Evolutionary conservation across 441 rosid genomes (phyloP), one percentile per base, ranked within the genome.

Genomic region (Croton laevigatus): DNA sequence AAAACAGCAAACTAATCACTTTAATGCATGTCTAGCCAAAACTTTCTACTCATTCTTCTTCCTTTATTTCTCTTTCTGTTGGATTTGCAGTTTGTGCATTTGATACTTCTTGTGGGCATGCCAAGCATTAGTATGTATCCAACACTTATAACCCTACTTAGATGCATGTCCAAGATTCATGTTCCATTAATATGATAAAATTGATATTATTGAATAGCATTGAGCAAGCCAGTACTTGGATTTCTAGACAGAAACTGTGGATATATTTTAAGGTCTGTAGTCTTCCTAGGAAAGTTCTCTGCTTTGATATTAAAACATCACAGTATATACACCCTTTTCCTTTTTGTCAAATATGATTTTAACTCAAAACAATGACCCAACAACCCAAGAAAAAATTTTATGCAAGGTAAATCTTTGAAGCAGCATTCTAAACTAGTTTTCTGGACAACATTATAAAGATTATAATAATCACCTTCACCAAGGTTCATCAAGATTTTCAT

Each of bases 401-500:
- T 32, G 49, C 40, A 67, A 20, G 57, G 37, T 12, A 64, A 17
- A 49, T 27, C 71, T 55, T 22, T 55, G 44, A 66, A 53, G 22
- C 54, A 68, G n/a, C 17, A 45, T 51, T 17, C 70, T 36, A 69
- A 70, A 65, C 38, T 55, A 63, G 8, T 7, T 42, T 63, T 36
- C 36, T 58, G 64, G 70, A 69, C 57, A 70, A 67, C 52, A 58
- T 8, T 36, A 67, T 27, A 27, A 70, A 67, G 48, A 58, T 8
- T 36, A 67, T 27, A 27, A 27, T 54, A 71, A 55, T 73, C 84
- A 94, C 99, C 99, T 89, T 85, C 79, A 84, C 72, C 98, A 98
- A 70, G 91, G 82, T 73, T 84, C 97, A 80, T 94, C 99, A 73
- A 94, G 96, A 85, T 87, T 88, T 80, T 83, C 82, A 74, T 92